These are phyloP conservation scores for Nakaseomyces uthaithaninus DNA, from an alignment of 1,139 yeast species.

Conservation along the genomic window DNA sequence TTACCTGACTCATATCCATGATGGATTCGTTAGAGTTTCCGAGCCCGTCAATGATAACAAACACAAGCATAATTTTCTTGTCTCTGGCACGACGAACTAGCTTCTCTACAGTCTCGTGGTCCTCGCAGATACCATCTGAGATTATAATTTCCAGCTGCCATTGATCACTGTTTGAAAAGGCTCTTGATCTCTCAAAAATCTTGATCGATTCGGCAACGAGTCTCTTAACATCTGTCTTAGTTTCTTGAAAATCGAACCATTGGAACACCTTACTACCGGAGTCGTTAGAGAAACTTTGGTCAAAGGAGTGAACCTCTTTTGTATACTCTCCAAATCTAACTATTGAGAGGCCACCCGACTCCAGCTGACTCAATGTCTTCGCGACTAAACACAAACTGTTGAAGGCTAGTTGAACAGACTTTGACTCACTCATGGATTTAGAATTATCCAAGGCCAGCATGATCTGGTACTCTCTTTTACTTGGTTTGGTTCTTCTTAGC, in stretches of 20 bases:
- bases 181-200: conserved; percentile 59
- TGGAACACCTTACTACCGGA: conserved; percentile 79
- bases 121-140: conserved; percentile 96
- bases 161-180: conserved; percentile 51
- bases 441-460: conserved; percentile 98
- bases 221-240: conserved; percentile 71
- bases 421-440: conserved; percentile 92
- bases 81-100: conserved; percentile 89
- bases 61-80: conserved; percentile 87
- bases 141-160: conserved; percentile 93
- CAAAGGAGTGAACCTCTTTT: conserved; percentile 82
- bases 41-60: conserved; percentile 87
- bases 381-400: conserved; percentile 91
- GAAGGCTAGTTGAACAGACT: conserved; percentile 83
- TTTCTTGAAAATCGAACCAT: conserved; percentile 87
- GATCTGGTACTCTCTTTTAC: conserved; percentile 93
- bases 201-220: conserved; percentile 65
- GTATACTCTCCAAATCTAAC: conserved; percentile 86
- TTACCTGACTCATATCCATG: conserved; percentile 90
- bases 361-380: conserved; percentile 87
- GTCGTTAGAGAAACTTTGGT: conserved; percentile 71
- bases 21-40: conserved; percentile 70
- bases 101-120: conserved; percentile 72
- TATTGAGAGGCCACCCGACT: conserved; percentile 86
- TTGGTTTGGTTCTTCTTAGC: conserved; percentile 95